Evolutionary conservation across 2,329 filamentous ascomycete species (phyloP), one percentile per base, ranked within the genome.

Genomic region (Aspergillus melleus): DNA sequence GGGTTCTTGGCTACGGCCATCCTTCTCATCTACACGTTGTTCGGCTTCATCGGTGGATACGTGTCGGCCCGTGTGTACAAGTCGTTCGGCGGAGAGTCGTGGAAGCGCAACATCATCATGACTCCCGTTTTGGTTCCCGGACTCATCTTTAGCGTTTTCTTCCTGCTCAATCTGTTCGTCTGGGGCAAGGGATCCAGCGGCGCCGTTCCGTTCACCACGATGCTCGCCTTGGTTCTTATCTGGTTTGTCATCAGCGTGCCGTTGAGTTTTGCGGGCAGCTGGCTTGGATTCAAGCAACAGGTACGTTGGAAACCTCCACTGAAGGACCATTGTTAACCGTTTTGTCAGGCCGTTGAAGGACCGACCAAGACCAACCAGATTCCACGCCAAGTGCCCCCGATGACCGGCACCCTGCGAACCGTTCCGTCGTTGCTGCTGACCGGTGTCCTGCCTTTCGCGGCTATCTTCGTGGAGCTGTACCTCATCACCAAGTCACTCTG

Each of bases 401-500:
- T 88, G 51, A 87, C 86, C 2, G 91, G 89, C 9, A 97, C 96
- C 70, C 88, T 98, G 52, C 89, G 89, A 62, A 91, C 91, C 0
- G 79, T 97, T 8, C 95, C 95, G 1, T 96, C 91, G 65, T 94
- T 96, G 85, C 84, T 97, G 16, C 84, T 98, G 22, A 94, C 96
- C 24, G 95, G 95, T 55, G 88, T 98, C 54, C 83, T 98, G 26
- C 95, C 95, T 0, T 99, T 99, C 70, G 92, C 91, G 51, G 94
- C 95, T 63, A 98, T 99, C 73, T 97, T 98, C 67, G 93, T 98
- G 51, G 95, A 99, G 80, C 87, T 99, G 2, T 98, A 96, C 84
- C 98, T 98, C 79, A 97, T 99, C 81, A 96, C 99, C 91, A 96
- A 89, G 79, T 96, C 91, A 26, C 94, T 99, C 74, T 99, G 95